Conservation (phyloP, 2,329 filamentous ascomycete genomes). For the Zymoseptoria pseudotritici region DNA sequence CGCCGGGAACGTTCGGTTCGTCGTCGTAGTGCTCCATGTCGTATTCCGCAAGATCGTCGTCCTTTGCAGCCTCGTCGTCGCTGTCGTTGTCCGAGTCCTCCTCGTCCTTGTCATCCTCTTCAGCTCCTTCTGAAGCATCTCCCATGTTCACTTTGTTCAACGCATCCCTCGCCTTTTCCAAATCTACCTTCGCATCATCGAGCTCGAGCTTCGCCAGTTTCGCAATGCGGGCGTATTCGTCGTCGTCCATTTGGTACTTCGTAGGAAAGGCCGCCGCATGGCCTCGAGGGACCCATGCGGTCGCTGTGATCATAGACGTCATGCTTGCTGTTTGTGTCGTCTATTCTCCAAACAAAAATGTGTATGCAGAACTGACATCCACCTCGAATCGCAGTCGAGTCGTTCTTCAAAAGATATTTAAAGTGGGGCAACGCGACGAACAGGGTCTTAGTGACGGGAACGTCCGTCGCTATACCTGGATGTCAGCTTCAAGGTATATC, state of each 20-base stretch:
- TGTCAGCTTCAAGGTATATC: neutral
- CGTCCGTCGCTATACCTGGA: neutral
- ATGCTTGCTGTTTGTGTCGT: slow-evolving; percentile 10
- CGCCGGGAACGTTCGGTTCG: slow-evolving; percentile 41
- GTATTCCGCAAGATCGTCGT: slow-evolving; percentile 92
- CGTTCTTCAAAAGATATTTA: neutral
- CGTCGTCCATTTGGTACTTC: slow-evolving; percentile 45
- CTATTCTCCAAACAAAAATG: neutral
- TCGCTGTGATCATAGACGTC: slow-evolving; percentile 51
- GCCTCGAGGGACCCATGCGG: slow-evolving; percentile 47
- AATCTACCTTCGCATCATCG: slow-evolving; percentile 83
- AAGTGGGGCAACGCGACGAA: neutral
- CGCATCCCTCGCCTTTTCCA: slow-evolving; percentile 58
- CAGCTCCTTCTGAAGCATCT: slow-evolving; percentile 69
- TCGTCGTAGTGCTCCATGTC: slow-evolving; percentile 94
- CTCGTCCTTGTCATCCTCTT: slow-evolving; percentile 34
- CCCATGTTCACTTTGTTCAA: slow-evolving; percentile 29
- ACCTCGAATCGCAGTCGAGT: neutral
- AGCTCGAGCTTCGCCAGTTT: slow-evolving; percentile 58
- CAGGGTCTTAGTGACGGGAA: neutral
- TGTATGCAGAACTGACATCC: neutral
- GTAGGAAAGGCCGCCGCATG: slow-evolving; percentile 44
- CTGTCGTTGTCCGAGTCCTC: slow-evolving; percentile 20
- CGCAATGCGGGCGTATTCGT: slow-evolving; percentile 45
- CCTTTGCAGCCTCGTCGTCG: slow-evolving; percentile 33